Base-by-base conservation (phyloP, 768 basidiomycete species). In the Candolleomyces eurysporus region DNA sequence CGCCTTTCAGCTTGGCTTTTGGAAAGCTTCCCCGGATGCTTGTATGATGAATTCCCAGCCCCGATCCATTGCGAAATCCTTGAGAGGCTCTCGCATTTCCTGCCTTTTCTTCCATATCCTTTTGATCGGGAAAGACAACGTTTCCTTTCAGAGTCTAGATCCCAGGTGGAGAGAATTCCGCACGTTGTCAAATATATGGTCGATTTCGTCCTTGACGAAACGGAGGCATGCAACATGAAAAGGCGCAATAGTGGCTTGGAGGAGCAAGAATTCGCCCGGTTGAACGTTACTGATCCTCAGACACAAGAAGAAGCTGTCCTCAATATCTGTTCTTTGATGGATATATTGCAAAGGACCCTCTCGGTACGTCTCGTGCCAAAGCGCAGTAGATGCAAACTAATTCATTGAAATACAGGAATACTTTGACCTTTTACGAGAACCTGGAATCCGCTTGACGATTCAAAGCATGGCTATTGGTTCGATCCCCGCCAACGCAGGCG, bases 221-320 rank as follows among this genome's bases (percentile, higher is more conserved):
- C 26, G 26, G 26, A 26, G 26, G 60, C 54, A 5, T 31, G 32
- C 22, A 48, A 50, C 22, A 22, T 48, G 5, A 45, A 30, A 26
- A 48, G 17, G 22, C 30, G 17, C 14, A 4, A 5, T 49, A 10
- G 5, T 7, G 22, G 31, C 10, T 17, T 50, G 17, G 43, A 61
- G 19, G 46, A n/a, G 4, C 16, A 21, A 5, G 53, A 48, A 31
- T 31, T 61, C 7, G 53, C 56, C 39, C 22, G 39, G 21, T 30
- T 61, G 17, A 55, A 48, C 5, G n/a, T 61, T n/a, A 4, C 22
- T 6, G 11, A 49, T 26, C 60, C 60, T 16, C 54, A 57, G 40
- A 32, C 40, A 13, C 16, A 22, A 21, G 7, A 17, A 5, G 60
- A 57, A 11, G 60, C 43, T 16, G 14, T 39, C 13, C 32, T 9